A percentile compares a stretch with the other conserved stretches of the same genome.
Conservation (phyloP, 805 yeast genomes). For the Kodamaea sagamina region DNA sequence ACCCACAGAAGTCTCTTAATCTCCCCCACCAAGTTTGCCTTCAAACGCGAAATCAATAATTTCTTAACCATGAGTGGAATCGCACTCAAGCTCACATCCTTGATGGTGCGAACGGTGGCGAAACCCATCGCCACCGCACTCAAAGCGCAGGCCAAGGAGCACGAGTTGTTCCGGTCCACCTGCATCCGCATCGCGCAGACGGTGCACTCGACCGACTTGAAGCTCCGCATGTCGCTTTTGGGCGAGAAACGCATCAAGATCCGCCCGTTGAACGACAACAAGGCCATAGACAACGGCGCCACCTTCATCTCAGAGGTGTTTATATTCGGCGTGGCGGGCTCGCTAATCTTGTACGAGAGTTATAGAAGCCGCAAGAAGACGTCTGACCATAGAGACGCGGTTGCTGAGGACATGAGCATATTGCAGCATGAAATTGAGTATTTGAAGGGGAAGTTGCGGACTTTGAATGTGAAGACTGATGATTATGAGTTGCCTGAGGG, state of each 20-base stretch:
- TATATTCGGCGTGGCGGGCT: conserved; percentile 79
- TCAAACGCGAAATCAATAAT: not conserved
- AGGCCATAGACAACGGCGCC: conserved; percentile 83
- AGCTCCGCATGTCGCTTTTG: conserved; percentile 58
- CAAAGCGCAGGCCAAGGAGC: conserved; percentile 75
- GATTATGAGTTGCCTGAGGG: conserved; percentile 53
- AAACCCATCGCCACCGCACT: conserved; percentile 75
- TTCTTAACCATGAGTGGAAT: conserved; percentile 64
- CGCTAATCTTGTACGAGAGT: conserved; percentile 70
- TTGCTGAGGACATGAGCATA: conserved; percentile 70
- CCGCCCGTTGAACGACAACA: conserved; percentile 77
- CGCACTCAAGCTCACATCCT: conserved; percentile 70
- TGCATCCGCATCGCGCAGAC: conserved; percentile 75
- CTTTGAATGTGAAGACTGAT: conserved; percentile 43
- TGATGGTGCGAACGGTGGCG: conserved; percentile 71
- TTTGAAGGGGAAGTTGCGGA: conserved; percentile 50
- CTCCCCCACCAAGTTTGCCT: not conserved
- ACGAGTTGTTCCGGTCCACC: conserved; percentile 56
- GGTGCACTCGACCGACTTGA: conserved; percentile 65
- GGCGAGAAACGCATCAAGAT: conserved; percentile 57
- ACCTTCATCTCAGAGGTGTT: conserved; percentile 74
- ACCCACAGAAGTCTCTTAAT: too few relatives aligned
- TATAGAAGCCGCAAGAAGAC: conserved; percentile 68
- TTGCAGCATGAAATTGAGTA: conserved; percentile 70
- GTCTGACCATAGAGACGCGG: conserved; percentile 56